Evolutionary conservation across 2,329 filamentous ascomycete species (phyloP).

Genomic region (Neofusicoccum kwambonambiense): DNA sequence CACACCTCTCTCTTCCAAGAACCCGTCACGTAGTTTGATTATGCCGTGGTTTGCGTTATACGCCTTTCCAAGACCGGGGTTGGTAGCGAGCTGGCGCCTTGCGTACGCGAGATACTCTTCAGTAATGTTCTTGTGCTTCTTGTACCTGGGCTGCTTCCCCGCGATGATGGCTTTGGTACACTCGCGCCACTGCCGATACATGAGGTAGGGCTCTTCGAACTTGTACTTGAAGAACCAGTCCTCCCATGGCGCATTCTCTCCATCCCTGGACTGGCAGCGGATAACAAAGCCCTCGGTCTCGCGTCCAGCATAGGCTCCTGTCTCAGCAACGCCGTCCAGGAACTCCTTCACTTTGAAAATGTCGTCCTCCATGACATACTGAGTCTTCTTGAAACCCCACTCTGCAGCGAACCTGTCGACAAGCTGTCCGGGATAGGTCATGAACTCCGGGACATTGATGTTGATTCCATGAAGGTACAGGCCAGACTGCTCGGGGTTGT

Average conservation of each 20-base stretch:
- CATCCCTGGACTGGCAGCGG: slow-evolving; percentile 70
- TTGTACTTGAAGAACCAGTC: slow-evolving; percentile 99
- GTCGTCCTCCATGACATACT: slow-evolving; percentile 74
- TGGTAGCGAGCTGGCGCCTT: slow-evolving; percentile 65
- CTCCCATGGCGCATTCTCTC: slow-evolving; percentile 56
- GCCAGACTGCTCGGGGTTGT: slow-evolving; percentile 77
- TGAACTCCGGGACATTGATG: slow-evolving; percentile 88
- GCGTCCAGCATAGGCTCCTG: slow-evolving; percentile 82
- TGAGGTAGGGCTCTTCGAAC: slow-evolving; percentile 96
- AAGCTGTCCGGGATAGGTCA: slow-evolving; percentile 77
- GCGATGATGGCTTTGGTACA: slow-evolving; percentile 87
- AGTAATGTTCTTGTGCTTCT: slow-evolving; percentile 86
- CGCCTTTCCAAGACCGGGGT: slow-evolving; percentile 65
- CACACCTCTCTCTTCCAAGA: slow-evolving; percentile 76
- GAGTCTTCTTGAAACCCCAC: slow-evolving; percentile 93
- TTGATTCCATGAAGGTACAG: slow-evolving; percentile 97
- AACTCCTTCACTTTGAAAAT: slow-evolving; percentile 73
- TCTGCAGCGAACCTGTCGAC: slow-evolving; percentile 86
- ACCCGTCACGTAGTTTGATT: slow-evolving; percentile 84
- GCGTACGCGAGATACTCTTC: slow-evolving; percentile 87
- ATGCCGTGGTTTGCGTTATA: slow-evolving; percentile 94
- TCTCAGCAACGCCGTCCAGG: slow-evolving; percentile 80
- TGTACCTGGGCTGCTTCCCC: slow-evolving; percentile 71
- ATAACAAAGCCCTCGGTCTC: slow-evolving; percentile 98
- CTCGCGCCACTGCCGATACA: slow-evolving; percentile 99